These are phyloP conservation scores for Talaromyces verruculosus DNA, from an alignment of 2,329 filamentous ascomycete species.

Conservation along the genomic window DNA sequence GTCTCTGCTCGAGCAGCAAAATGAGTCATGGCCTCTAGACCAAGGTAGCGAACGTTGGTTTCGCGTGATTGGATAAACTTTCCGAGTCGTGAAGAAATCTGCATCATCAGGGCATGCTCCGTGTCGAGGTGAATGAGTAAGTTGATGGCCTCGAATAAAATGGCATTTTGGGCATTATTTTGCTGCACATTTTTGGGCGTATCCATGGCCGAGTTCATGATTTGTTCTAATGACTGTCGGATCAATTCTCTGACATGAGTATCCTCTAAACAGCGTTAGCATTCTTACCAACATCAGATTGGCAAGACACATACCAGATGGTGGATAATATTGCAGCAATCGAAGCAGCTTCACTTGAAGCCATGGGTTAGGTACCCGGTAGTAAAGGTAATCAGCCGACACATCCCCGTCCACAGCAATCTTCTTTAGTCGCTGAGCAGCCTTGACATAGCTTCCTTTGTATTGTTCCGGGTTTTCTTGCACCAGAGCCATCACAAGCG, in stretches of 20 bases:
- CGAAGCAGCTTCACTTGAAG: conserved; percentile 92
- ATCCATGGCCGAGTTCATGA: conserved; percentile 87
- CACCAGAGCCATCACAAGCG: conserved; percentile 87
- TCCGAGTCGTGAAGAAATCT: conserved; percentile 85
- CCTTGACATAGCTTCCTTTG: conserved; percentile 91
- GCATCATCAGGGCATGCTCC: conserved; percentile 90
- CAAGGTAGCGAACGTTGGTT: conserved; percentile 95
- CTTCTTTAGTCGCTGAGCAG: conserved; percentile 82
- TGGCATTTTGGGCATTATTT: conserved; percentile 97
- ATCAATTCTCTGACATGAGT: conserved; percentile 89
- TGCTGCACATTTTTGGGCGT: conserved; percentile 98
- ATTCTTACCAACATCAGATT: conserved; percentile 12
- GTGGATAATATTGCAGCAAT: conserved; percentile 91
- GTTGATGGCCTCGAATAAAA: conserved; percentile 97
- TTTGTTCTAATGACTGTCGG: conserved; percentile 84
- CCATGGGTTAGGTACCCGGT: conserved; percentile 99
- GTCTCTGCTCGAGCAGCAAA: conserved; percentile 91
- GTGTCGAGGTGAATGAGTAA: conserved; percentile 97
- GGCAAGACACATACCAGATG: conserved; percentile 65
- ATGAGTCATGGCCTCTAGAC: conserved; percentile 97
- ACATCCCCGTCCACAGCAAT: conserved; percentile 90
- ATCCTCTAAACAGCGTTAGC: conserved; percentile 62
- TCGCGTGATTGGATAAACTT: conserved; percentile 96
- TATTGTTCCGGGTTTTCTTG: conserved; percentile 95
- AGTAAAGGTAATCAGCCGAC: conserved; percentile 90